These are phyloP conservation scores for Anisogramma anomala DNA, from an alignment of 2,329 filamentous ascomycete species.

Conservation along the genomic window DNA sequence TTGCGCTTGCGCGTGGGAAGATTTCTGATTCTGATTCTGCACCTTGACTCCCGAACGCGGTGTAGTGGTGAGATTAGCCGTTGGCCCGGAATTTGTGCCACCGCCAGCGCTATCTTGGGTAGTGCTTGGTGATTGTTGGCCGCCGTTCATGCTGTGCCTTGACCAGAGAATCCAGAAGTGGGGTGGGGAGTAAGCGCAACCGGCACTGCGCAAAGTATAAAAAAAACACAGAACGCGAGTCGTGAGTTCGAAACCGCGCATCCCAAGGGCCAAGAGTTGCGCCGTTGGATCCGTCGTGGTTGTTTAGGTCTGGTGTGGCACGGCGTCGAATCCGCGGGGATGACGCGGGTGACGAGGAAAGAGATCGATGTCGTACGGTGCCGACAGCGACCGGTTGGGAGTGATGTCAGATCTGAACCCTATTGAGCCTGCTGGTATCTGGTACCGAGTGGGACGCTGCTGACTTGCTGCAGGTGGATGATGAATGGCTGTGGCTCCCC, in stretches of 20 bases:
- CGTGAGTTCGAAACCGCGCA: too few species aligned
- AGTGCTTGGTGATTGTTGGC: conserved; percentile 4
- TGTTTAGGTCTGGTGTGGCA: neutral
- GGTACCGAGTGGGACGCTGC: neutral
- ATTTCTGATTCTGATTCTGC: conserved; percentile 4
- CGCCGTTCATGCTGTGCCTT: conserved; percentile 7
- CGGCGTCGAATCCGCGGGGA: neutral
- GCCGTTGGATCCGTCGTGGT: neutral
- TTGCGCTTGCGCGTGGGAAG: neutral
- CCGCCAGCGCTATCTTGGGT: neutral
- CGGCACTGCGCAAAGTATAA: too few species aligned
- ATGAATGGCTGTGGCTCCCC: neutral
- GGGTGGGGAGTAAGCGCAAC: too few species aligned
- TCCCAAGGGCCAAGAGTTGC: too few species aligned
- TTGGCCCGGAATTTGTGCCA: neutral
- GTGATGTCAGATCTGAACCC: neutral
- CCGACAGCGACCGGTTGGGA: neutral
- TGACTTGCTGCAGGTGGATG: neutral
- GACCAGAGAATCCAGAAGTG: neutral
- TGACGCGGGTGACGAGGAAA: neutral
- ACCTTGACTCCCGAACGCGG: conserved; percentile 3
- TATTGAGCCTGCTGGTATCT: neutral
- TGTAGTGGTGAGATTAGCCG: neutral
- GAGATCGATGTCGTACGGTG: neutral
- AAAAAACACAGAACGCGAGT: too few species aligned